Conservation (phyloP, 2,329 filamentous ascomycete genomes). For the Magnaporthiopsis rhizophila region DNA sequence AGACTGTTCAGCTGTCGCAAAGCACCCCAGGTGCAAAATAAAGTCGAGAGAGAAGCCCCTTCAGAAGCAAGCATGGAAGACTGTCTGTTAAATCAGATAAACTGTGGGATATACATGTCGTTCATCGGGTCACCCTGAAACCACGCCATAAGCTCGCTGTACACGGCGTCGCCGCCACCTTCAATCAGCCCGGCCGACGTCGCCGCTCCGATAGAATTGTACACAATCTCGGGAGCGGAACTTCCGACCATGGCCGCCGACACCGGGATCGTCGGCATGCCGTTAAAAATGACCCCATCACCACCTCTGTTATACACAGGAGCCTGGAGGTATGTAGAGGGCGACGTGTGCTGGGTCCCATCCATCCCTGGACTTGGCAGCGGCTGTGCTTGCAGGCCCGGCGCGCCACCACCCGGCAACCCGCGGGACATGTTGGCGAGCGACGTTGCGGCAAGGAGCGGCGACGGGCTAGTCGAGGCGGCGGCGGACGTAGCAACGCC, state of each 20-base stretch:
- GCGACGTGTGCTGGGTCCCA: not conserved
- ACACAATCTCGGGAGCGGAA: not conserved
- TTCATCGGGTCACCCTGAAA: conserved; percentile 5
- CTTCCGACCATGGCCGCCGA: not conserved
- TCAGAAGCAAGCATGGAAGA: not conserved
- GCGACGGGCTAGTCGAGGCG: not conserved
- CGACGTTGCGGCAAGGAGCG: not conserved
- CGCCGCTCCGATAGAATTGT: not conserved
- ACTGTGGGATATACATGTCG: not conserved
- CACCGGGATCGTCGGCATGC: not conserved
- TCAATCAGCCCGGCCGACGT: not conserved
- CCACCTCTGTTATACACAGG: not conserved
- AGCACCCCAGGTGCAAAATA: not conserved
- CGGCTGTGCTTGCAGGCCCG: not conserved
- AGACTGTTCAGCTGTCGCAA: too few species aligned
- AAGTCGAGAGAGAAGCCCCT: not conserved
- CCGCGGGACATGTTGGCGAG: not conserved
- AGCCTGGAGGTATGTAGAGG: not conserved
- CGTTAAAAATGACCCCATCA: not conserved
- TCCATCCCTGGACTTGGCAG: not conserved
- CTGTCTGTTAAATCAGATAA: not conserved
- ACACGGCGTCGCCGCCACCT: conserved; percentile 2
- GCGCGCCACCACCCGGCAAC: too few species aligned
- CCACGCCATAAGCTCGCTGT: conserved; percentile 8
- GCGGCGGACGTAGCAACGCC: not conserved